Base-by-base conservation (phyloP, 75 land plant species). In the Cunninghamia lanceolata region DNA sequence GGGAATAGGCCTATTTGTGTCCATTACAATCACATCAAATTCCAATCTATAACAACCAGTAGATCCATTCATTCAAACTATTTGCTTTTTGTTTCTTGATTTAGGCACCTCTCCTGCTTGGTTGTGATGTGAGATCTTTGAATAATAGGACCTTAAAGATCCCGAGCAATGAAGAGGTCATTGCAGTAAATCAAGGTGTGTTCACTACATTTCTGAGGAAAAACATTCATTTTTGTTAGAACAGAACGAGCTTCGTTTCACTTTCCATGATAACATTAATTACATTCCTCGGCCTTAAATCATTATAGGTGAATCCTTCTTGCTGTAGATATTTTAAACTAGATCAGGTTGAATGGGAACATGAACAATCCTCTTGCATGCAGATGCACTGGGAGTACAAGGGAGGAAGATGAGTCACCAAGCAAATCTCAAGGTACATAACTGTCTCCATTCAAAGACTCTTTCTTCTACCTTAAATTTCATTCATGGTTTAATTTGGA, bases 351-450 rank as follows among this genome's bases (percentile, higher is more conserved):
- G 32, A 84, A 47, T 40, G 25, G 30, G 43, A 47, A 13, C 36
- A 53, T 47, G 63, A 59, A 54, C 63, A 16, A 47, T 53, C 39
- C 36, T 54, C 17, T 39, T 59, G 15, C 15, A 30, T 83, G 80
- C 88, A 93, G 94, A 93, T 87, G 5, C 85, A 14, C 86, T 96
- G 76, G 99, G 99, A 66, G 94, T 93, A 34, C 99, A 96, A 84
- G 99, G 95, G 50, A 95, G 86, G 85, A 95, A 94, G 86, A 93
- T 96, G 0, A 87, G 88, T 47, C 83, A 79, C 28, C 28, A 83
- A 11, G 90, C 89, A 43, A 86, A 89, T 43, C 68, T 91, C 17
- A 93, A 94, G 95, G 95, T 94, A 84, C 40, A 56, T 21, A 59
- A 19, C 17, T 59, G 68, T 21, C 13, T 0, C 79, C 42, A 15